Evolutionary conservation across 331 rosid genomes (phyloP), one percentile per base, ranked within the genome.

Genomic region (Saraca asoca): DNA sequence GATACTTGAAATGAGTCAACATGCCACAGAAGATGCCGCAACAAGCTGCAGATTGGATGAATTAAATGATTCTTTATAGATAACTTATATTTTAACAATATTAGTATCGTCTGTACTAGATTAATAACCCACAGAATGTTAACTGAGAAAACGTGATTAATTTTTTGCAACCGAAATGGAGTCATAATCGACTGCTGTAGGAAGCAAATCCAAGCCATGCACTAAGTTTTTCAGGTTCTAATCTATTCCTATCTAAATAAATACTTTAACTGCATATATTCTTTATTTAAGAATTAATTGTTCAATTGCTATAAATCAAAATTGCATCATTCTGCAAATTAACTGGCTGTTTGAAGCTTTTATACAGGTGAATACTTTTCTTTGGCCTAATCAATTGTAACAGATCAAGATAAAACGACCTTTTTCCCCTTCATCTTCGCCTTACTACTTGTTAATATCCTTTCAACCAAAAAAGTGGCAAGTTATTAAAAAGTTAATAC

Each of bases 121-220:
- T 77, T 69, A 79, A 85, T 69, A 82, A 77, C 71, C 64, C 20
- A 72, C 79, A 64, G 43, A 72, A 65, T 64, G 71, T 55, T 62
- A 80, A 84, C 97, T 78, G 80, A 91, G 83, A 77, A 79, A 69
- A 75, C 56, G 78, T 78, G 87, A 85, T 82, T 75, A 90, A 82
- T 87, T 79, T 82, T 79, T 81, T 93, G 96, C 58, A 81, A 93
- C 98, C 90, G 98, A 93, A 88, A 16, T 78, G 97, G 97, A 93
- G 79, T 87, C 88, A 79, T 75, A 85, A 78, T 82, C 97, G 85
- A 83, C 80, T 81, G 98, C 96, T 84, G 92, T 93, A 93, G 96
- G 96, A 90, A 90, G 98, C 97, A 93, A 93, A 93, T 90, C 96
- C 85, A 90, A 90, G 98, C 96, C 98, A 75, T 93, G 98, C 90